Evolutionary conservation across 345 rosid genomes (phyloP), one percentile per base, ranked within the genome.

Genomic region (Salix caprea): DNA sequence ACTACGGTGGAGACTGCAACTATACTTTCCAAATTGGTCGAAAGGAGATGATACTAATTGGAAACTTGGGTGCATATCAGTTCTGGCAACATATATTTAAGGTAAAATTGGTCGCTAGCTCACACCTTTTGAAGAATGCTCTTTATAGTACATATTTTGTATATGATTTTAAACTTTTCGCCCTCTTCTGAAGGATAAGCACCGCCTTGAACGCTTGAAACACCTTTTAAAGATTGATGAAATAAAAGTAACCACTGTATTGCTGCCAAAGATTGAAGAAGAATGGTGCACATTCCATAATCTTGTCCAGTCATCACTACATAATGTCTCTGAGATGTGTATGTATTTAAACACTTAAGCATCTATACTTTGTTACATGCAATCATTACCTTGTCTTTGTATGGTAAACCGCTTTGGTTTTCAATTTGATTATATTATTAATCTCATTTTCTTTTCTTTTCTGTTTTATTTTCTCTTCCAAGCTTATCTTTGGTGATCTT

Each of bases 251-350:
- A 69, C 81, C 65, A 72, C 81, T 73, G 68, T 77, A 74, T 37
- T 81, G 74, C 72, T 80, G 52, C 87, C 87, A 52, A 84, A 80
- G 84, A 81, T 88, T 77, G 99, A 95, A 87, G 90, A 91, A 87
- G 92, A 89, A 73, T 95, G 99, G 97, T 95, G 99, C 85, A 84
- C 81, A 72, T 82, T 87, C 82, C 99, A 95, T 86, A 78, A 90
- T 84, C 89, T 92, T 81, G 72, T 85, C 78, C 94, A 81, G 75
- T 88, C 95, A 52, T 90, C 99, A 4, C 84, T 95, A 60, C 87
- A 85, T 80, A 89, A 91, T 70, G 88, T 91, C 69, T 87, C 90
- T 75, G 97, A 92, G 76, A 82, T 87, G 81, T 92, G 99, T 95
- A 88, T 69, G 92, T 62, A 70, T 76, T 42, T 74, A 74, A 58